Percentiles rank a stretch among this genome's conserved stretches.
phyloP scores from a whole-genome alignment of 2,329 filamentous ascomycete species.

The Fusarium marasasianum region DNA sequence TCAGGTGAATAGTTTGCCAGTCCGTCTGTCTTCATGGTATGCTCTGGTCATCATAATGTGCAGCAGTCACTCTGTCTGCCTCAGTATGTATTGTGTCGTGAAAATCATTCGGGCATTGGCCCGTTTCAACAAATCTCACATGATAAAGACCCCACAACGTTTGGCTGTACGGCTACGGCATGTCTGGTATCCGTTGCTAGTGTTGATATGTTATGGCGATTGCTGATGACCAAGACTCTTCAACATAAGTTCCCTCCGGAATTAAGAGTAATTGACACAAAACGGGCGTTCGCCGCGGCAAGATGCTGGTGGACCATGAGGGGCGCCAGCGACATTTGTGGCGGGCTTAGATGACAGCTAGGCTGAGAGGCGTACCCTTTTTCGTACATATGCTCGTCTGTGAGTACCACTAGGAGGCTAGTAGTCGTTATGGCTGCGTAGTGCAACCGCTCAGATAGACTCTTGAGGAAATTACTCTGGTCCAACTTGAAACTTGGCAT shows the following conservation, averaged over 20 bases:
- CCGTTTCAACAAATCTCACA: constrained; percentile 13
- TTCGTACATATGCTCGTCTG: constrained; percentile 15
- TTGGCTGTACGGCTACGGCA: neutral
- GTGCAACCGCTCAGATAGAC: neutral
- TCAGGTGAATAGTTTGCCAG: neutral
- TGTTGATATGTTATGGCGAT: neutral
- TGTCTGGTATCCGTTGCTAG: neutral
- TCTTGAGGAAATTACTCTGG: constrained; percentile 25
- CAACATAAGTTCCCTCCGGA: constrained; percentile 22
- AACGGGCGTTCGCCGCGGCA: constrained; percentile 41
- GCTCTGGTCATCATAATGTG: neutral
- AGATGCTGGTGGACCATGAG: constrained; percentile 21
- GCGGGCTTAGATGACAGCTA: constrained; percentile 31
- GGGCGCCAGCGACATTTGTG: constrained; percentile 27
- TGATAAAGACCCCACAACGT: neutral
- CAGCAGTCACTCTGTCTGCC: neutral
- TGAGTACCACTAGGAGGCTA: constrained; percentile 11
- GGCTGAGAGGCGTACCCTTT: constrained; percentile 21
- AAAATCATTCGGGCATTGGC: neutral
- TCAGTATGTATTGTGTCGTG: neutral
- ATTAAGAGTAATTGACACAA: constrained; percentile 26
- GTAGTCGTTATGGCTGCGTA: neutral
- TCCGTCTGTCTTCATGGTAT: neutral
- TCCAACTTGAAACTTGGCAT: constrained; percentile 30
- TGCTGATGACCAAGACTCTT: neutral